These are phyloP conservation scores for Porodaedalea pini DNA, from an alignment of 1,284 basidiomycete species.

Conservation along the genomic window DNA sequence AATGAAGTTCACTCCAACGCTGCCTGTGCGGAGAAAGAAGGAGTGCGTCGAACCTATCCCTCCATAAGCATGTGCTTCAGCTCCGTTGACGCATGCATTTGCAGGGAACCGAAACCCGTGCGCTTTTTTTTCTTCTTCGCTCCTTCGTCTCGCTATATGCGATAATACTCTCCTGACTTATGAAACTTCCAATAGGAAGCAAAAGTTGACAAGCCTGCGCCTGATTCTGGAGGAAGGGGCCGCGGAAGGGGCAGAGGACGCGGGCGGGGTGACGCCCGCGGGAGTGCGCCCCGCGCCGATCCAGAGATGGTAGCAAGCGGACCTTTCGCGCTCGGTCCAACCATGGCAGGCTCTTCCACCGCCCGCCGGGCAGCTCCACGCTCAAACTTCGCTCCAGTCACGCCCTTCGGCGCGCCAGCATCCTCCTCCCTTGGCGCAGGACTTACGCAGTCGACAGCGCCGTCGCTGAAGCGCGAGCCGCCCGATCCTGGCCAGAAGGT, in stretches of 20 bases:
- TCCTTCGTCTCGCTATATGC: neutral
- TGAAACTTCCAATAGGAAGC: slow-evolving; percentile 46
- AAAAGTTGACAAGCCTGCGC: slow-evolving; percentile 16
- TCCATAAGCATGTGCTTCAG: neutral
- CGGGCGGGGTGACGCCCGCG: slow-evolving; percentile 41
- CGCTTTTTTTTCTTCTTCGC: slow-evolving; percentile 22
- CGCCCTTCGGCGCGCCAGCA: slow-evolving; percentile 36
- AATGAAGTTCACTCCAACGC: slow-evolving; percentile 75
- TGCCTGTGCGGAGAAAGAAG: slow-evolving; percentile 68
- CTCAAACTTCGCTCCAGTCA: slow-evolving; percentile 48
- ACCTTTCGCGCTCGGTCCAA: slow-evolving; percentile 80
- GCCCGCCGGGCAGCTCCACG: slow-evolving; percentile 46
- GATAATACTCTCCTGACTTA: neutral
- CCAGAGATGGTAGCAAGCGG: slow-evolving; percentile 79
- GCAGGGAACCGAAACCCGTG: slow-evolving; percentile 43
- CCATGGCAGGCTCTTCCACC: slow-evolving; percentile 53
- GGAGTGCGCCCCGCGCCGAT: slow-evolving; percentile 46
- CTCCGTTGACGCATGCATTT: slow-evolving; percentile 3
- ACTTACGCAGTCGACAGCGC: slow-evolving; percentile 41
- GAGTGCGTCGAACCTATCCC: slow-evolving; percentile 54
- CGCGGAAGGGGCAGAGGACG: slow-evolving; percentile 36
- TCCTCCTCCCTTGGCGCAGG: slow-evolving; percentile 44
- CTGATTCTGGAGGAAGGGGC: slow-evolving; percentile 32
- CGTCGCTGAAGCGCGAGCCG: slow-evolving; percentile 42
- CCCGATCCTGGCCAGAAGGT: slow-evolving; percentile 25